phyloP scores from a whole-genome alignment of 2,329 filamentous ascomycete species.

The Fusarium decemcellulare region DNA sequence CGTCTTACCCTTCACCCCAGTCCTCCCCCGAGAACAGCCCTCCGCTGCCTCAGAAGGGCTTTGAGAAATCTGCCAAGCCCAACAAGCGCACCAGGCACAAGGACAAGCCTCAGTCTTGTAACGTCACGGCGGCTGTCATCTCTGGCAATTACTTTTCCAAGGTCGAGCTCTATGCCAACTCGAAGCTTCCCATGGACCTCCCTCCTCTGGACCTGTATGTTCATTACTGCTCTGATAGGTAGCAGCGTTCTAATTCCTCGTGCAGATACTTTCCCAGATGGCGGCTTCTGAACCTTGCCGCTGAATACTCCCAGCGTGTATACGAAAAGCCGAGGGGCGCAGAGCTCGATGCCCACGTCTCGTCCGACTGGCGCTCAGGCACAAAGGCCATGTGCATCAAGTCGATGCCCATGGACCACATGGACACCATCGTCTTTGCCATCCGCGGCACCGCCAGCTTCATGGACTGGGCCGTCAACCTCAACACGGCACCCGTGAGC shows the following conservation, averaged over 20 bases:
- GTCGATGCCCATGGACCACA: slow-evolving; percentile 82
- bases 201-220: slow-evolving; percentile 77
- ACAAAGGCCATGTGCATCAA: slow-evolving; percentile 91
- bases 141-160: slow-evolving; percentile 78
- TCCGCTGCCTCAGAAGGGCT: slow-evolving; percentile 17
- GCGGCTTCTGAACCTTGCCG: slow-evolving; percentile 83
- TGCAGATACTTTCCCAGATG: slow-evolving; percentile 80
- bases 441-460: slow-evolving; percentile 86
- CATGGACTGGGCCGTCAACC: slow-evolving; percentile 89
- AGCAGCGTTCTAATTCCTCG: background rate
- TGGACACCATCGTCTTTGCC: slow-evolving; percentile 85
- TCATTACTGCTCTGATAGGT: background rate
- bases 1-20: slow-evolving; percentile 6
- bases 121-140: slow-evolving; percentile 43
- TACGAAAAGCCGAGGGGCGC: slow-evolving; percentile 75
- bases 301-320: slow-evolving; percentile 81
- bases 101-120: slow-evolving; percentile 23
- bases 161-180: slow-evolving; percentile 84
- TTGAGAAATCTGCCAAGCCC: slow-evolving; percentile 12
- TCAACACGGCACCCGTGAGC: slow-evolving; percentile 76
- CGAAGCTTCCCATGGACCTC: slow-evolving; percentile 77
- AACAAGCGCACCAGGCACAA: slow-evolving; percentile 38
- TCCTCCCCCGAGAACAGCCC: background rate
- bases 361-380: slow-evolving; percentile 79
- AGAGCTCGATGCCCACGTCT: slow-evolving; percentile 78